Conservation (phyloP, 1,284 basidiomycete species). For the Irpex sp. region DNA sequence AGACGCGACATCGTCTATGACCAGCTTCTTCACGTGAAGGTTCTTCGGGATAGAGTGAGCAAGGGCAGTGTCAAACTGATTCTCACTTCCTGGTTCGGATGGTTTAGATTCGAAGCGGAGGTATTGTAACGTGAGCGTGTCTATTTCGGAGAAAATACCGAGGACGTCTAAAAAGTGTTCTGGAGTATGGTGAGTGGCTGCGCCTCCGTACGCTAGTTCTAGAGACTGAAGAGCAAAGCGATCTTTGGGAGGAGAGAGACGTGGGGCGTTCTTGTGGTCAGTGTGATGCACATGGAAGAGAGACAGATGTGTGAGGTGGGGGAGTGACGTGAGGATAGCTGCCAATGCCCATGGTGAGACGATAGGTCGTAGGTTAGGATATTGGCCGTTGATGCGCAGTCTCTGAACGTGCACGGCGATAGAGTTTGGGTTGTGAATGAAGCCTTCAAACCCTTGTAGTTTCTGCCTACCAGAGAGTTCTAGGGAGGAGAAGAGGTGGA, state of each 20-base stretch:
- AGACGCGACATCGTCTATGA: neutral
- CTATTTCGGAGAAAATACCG: neutral
- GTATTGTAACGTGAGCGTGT: neutral
- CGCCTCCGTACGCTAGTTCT: neutral
- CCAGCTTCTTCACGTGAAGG: neutral
- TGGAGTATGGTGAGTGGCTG: neutral
- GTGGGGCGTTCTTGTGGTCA: neutral
- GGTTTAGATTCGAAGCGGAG: neutral
- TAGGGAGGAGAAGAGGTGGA: conserved; percentile 14
- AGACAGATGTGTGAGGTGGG: neutral
- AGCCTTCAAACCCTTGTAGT: neutral
- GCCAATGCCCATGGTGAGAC: neutral
- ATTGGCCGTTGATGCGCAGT: neutral
- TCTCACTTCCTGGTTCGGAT: neutral
- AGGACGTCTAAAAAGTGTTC: conserved; percentile 5
- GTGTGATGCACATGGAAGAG: neutral
- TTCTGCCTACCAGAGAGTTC: neutral
- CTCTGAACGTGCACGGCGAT: neutral
- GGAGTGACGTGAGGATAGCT: neutral
- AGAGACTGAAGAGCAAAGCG: neutral
- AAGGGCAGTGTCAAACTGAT: neutral
- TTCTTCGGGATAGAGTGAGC: neutral
- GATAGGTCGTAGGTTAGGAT: neutral
- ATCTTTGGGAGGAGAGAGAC: neutral
- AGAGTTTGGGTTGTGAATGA: neutral